Percentiles rank a stretch among this genome's conserved stretches.
Conservation (phyloP, 805 yeast species). For the Lachancea waltii region DNA sequence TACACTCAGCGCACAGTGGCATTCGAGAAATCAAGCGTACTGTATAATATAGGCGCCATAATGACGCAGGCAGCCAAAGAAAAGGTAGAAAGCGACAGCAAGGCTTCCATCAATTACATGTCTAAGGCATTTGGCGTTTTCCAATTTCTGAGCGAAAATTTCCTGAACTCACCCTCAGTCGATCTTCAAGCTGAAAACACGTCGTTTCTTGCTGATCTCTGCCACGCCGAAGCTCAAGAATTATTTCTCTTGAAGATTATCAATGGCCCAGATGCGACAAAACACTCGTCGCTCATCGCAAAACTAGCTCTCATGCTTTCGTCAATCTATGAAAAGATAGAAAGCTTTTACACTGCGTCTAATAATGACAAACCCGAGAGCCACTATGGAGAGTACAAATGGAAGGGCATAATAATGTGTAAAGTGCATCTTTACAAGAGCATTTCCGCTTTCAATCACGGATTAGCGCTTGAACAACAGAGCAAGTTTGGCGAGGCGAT, state of each 20-base stretch:
- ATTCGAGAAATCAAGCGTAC: conserved; percentile 79
- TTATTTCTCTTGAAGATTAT: conserved; percentile 59
- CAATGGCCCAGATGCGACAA: conserved; percentile 35
- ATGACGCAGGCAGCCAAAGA: conserved; percentile 46
- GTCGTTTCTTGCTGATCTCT: conserved; percentile 52
- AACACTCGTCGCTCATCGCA: conserved; percentile 65
- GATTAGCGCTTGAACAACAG: conserved; percentile 45
- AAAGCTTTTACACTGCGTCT: conserved; percentile 34
- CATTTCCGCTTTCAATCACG: conserved; percentile 54
- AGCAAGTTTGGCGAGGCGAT: conserved; percentile 72
- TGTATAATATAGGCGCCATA: conserved; percentile 71
- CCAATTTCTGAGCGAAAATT: conserved; percentile 66
- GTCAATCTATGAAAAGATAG: conserved; percentile 48
- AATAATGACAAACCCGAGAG: conserved; percentile 16
- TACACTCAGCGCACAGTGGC: conserved; percentile 74
- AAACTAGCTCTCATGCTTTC: conserved; percentile 65
- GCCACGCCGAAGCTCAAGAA: conserved; percentile 88
- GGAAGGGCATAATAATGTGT: conserved; percentile 46
- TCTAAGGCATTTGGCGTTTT: conserved; percentile 78
- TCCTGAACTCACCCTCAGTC: conserved; percentile 79
- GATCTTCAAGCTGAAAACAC: conserved; percentile 70
- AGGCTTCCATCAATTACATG: conserved; percentile 51
- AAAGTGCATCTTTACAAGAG: conserved; percentile 53
- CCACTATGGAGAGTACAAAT: conserved; percentile 39
- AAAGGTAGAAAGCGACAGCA: conserved; percentile 39